A percentile compares a stretch with the other conserved stretches of the same genome.
phyloP scores from a whole-genome alignment of 495 filamentous ascomycete species.

The Penicillium diatomitis region DNA sequence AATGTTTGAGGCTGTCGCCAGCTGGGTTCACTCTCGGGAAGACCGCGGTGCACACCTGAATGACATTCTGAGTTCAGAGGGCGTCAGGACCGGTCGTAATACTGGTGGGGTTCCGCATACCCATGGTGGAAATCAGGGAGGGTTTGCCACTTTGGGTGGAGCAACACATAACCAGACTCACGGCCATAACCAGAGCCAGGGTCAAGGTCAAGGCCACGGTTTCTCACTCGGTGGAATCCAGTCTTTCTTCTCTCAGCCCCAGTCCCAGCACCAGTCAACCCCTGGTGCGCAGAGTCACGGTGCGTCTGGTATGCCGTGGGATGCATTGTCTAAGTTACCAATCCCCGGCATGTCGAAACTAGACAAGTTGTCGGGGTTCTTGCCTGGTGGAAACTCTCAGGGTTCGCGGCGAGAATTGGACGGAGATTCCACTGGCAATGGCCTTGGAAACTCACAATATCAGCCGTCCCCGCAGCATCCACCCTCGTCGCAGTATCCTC shows the following conservation, averaged over 20 bases:
- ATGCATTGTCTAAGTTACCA: slow-evolving; percentile 29
- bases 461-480: background rate
- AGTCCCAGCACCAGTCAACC: slow-evolving; percentile 10
- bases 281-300: background rate
- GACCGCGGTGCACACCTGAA: slow-evolving; percentile 58
- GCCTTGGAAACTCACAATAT: slow-evolving; percentile 1
- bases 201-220: slow-evolving; percentile 8
- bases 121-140: slow-evolving; percentile 18
- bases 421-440: slow-evolving; percentile 10
- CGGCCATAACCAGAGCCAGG: slow-evolving; percentile 3
- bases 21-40: slow-evolving; percentile 60
- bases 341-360: slow-evolving; percentile 36
- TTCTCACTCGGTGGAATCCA: slow-evolving; percentile 2
- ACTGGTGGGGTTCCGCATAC: slow-evolving; percentile 42
- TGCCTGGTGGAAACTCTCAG: slow-evolving; percentile 35
- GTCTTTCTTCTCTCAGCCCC: slow-evolving; percentile 16
- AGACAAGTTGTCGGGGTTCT: slow-evolving; percentile 29
- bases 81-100: slow-evolving; percentile 73
- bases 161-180: slow-evolving; percentile 10
- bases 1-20: slow-evolving; percentile 77
- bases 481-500: slow-evolving; percentile 1
- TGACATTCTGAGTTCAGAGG: slow-evolving; percentile 61
- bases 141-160: slow-evolving; percentile 19
- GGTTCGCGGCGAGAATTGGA: slow-evolving; percentile 20
- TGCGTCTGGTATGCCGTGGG: slow-evolving; percentile 23